Evolutionary conservation across 2,329 filamentous ascomycete genomes (phyloP), one percentile per base, ranked within the genome.

Genomic region (Thielaviopsis populi): DNA sequence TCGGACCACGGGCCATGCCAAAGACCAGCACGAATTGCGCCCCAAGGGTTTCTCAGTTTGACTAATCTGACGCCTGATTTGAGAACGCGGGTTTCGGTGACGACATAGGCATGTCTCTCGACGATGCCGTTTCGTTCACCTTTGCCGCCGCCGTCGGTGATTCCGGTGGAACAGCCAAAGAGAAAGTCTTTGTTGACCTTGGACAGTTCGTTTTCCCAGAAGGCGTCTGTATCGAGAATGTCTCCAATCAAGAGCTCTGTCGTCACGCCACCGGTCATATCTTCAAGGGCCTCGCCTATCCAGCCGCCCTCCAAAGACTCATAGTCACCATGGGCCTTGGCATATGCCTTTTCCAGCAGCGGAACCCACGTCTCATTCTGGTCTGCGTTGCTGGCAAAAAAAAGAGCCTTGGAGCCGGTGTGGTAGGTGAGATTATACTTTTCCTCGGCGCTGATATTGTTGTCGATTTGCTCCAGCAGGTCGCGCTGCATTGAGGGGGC

Each of bases 341-440:
- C 89, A 70, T 88, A 92, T 0, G 89, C 89, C 73, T 92, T 92
- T 70, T 92, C 88, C 1, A 91, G 76, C 27, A 94, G 75, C 0
- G 88, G 87, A 4, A 92, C 78, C 89, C 89, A 94, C 0, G 88
- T 92, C 72, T 92, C 88, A 70, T 90, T 89, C 41, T 85, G 82
- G 67, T 89, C 83, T 66, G 81, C 81, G 73, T 86, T 89, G 70
- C 87, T 85, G 1, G 85, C 87, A 73, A 92, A 92, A 73, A 88
- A 90, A 1, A 94, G 75, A 0, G 89, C 86, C 68, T 87, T 82
- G 4, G 87, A 90, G 1, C 88, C 88, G 0, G 83, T 88, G 71
- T 90, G 87, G 73, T 87, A 86, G 0, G 81, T 83, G 68, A 82
- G 83, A 46, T 82, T 83, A 68, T 90, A 90, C 65, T 87, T 83